Conservation (phyloP, 768 basidiomycete genomes). For the Phylloporus sp. region DNA sequence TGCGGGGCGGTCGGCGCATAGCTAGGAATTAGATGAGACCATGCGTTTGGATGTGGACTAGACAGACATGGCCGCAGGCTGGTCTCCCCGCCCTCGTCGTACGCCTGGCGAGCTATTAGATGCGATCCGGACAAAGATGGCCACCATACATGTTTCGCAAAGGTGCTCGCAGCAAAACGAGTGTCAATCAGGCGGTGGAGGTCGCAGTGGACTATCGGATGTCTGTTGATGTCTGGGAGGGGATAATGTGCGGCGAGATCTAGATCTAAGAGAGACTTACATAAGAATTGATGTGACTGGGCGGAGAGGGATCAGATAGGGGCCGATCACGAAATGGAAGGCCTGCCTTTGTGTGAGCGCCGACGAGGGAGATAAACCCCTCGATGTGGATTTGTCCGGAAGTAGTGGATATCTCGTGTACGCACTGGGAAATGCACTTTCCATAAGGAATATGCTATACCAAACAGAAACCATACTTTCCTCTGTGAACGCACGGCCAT, state of each 20-base stretch:
- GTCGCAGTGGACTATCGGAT: constrained; percentile 61
- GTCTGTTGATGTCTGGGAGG: constrained; percentile 70
- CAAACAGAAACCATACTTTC: constrained; percentile 37
- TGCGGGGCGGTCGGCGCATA: constrained; percentile 70
- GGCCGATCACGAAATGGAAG: constrained; percentile 14
- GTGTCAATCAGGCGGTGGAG: constrained; percentile 66
- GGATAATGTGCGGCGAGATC: neutral
- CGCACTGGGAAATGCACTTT: constrained; percentile 45
- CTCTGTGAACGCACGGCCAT: constrained; percentile 68
- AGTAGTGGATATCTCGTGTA: constrained; percentile 55
- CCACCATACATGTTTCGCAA: constrained; percentile 62
- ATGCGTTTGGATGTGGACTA: constrained; percentile 8
- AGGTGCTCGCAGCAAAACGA: constrained; percentile 63
- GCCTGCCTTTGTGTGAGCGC: constrained; percentile 68
- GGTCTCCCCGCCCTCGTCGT: constrained; percentile 59
- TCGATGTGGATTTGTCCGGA: constrained; percentile 54
- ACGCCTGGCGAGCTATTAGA: constrained; percentile 48
- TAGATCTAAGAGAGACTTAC: constrained; percentile 41
- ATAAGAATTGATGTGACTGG: constrained; percentile 84
- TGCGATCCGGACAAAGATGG: neutral
- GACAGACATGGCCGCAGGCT: constrained; percentile 23
- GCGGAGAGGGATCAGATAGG: constrained; percentile 23
- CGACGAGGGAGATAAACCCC: constrained; percentile 84
- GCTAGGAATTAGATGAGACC: constrained; percentile 34
- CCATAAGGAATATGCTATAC: constrained; percentile 7